Evolutionary conservation across 257 asterid species (phyloP).

Genomic region (Henckelia pumila): DNA sequence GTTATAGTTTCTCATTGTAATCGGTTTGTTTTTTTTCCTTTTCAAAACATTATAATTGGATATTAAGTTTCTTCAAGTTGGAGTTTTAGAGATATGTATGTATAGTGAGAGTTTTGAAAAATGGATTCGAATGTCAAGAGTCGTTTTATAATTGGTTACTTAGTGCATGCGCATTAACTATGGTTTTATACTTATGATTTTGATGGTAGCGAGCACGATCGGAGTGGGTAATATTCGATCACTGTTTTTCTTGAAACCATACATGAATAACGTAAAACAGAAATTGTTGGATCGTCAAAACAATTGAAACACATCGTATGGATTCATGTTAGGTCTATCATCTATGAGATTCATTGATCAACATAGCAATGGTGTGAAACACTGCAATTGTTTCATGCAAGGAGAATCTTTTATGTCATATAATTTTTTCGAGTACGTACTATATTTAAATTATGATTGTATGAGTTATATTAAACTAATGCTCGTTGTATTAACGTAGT

Average conservation of each 20-base stretch:
- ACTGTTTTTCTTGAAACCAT: not conserved
- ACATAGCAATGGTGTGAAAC: too few species aligned
- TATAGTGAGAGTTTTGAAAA: not conserved
- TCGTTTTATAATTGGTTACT: not conserved
- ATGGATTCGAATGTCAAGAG: not conserved
- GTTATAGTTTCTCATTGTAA: conserved; percentile 6
- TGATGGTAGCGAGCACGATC: not conserved
- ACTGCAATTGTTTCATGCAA: too few species aligned
- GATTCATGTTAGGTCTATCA: not conserved
- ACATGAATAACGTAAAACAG: too few species aligned
- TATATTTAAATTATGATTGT: too few species aligned
- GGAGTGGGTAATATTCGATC: not conserved
- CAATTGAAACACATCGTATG: not conserved
- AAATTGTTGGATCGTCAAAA: not conserved
- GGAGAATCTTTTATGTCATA: too few species aligned
- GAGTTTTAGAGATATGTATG: not conserved
- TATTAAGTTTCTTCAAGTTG: not conserved
- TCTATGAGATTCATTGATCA: not conserved
- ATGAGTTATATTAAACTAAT: too few species aligned
- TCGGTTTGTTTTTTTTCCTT: conserved; percentile 3
- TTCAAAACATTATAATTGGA: not conserved
- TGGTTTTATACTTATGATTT: too few species aligned
- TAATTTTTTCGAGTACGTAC: too few species aligned
- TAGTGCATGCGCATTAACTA: not conserved
- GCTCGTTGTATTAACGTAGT: too few species aligned